phyloP scores from a whole-genome alignment of 306 rosid genomes.

The Nissolia schottii region DNA sequence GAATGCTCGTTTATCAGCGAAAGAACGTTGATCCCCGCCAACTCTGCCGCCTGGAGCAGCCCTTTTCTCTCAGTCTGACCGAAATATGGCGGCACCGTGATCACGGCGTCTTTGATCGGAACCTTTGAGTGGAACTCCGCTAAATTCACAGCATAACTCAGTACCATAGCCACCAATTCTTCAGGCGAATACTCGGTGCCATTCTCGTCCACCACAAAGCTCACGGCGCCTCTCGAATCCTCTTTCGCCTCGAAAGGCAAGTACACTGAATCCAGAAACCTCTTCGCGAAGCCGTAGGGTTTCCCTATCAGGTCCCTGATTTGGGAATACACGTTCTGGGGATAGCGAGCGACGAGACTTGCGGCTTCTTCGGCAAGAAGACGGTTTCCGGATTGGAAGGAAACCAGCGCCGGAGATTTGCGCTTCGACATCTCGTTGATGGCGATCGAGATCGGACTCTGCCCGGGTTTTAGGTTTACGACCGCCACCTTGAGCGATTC shows the following conservation, averaged over 20 bases:
- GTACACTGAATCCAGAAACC: conserved; percentile 56
- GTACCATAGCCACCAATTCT: conserved; percentile 80
- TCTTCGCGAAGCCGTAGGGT: conserved; percentile 48
- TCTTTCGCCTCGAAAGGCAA: conserved; percentile 64
- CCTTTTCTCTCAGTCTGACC: conserved; percentile 92
- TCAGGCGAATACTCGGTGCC: conserved; percentile 58
- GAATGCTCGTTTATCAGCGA: conserved; percentile 87
- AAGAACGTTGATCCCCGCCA: conserved; percentile 81
- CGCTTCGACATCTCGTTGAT: conserved; percentile 98
- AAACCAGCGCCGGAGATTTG: conserved; percentile 76
- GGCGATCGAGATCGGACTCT: conserved; percentile 83
- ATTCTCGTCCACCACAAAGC: conserved; percentile 50
- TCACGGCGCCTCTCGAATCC: conserved; percentile 59
- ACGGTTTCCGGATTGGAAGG: conserved; percentile 81
- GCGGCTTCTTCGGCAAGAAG: conserved; percentile 93
- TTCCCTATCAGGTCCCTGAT: conserved; percentile 80
- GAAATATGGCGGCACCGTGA: conserved; percentile 87
- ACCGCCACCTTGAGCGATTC: conserved; percentile 88
- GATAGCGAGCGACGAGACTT: conserved; percentile 80
- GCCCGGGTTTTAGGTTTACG: conserved; percentile 92
- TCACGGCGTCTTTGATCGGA: conserved; percentile 71
- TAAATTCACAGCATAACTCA: conserved; percentile 59
- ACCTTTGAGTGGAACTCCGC: conserved; percentile 91
- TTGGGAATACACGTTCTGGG: conserved; percentile 79
- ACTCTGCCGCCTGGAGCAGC: conserved; percentile 70